Percentiles rank a stretch among this genome's conserved stretches.
phyloP scores from a whole-genome alignment of 352 stramenopile genomes.

The Aphanomyces cochlioides region DNA sequence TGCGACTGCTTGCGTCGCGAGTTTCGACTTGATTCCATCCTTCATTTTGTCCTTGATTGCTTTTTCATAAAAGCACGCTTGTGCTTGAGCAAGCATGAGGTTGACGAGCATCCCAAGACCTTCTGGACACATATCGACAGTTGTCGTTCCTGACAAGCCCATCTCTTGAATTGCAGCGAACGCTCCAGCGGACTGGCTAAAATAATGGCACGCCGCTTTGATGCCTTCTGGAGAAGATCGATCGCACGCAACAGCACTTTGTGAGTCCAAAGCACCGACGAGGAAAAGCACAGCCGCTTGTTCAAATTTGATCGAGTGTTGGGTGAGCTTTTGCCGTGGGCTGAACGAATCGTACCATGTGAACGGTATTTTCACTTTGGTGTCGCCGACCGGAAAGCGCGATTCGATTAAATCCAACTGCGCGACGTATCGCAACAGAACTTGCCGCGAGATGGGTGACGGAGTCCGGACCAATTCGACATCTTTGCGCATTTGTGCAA shows the following conservation, averaged over 20 bases:
- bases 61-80: conserved; percentile 91
- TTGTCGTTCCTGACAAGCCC: conserved; percentile 41
- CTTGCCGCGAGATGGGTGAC: conserved; percentile 58
- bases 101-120: conserved; percentile 62
- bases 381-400: conserved; percentile 50
- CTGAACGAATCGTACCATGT: conserved; percentile 91
- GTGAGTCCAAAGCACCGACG: conserved; percentile 71
- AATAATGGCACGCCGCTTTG: conserved; percentile 78
- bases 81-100: conserved; percentile 80
- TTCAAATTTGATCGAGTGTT: conserved; percentile 67
- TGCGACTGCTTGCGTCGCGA: conserved; percentile 71
- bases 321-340: conserved; percentile 75
- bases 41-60: conserved; percentile 86
- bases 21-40: conserved; percentile 74
- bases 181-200: conserved; percentile 77
- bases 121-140: conserved; percentile 60
- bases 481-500: conserved; percentile 39
- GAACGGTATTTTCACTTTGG: conserved; percentile 62
- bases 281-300: conserved; percentile 86
- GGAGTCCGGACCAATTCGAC: conserved; percentile 67
- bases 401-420: conserved; percentile 61
- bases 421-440: conserved; percentile 71
- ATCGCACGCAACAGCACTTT: conserved; percentile 77
- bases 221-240: conserved; percentile 67
- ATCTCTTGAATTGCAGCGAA: conserved; percentile 62